Evolutionary conservation across 495 filamentous ascomycete genomes (phyloP), one percentile per base, ranked within the genome.

Genomic region (Aspergillus bridgeri): DNA sequence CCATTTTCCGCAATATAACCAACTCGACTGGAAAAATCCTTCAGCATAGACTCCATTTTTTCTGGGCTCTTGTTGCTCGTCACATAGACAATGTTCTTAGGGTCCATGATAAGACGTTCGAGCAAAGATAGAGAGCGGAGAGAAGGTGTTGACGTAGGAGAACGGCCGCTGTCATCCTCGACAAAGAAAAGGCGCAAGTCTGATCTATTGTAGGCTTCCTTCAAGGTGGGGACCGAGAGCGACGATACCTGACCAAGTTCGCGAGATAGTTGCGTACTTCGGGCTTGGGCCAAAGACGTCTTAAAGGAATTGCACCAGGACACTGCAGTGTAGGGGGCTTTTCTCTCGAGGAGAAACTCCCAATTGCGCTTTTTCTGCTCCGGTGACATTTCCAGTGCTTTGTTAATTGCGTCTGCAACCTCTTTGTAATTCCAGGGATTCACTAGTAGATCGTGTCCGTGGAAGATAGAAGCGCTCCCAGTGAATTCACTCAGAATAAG

Each of bases 401-500:
- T 74, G 56, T 85, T 84, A 73, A 96, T 89, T 13, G 89, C 87
- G 5, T 89, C 79, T 29, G 91, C 89, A 62, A 89, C 91, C 63
- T 86, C 80, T 15, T 83, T 82, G 70, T 93, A 92, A 67, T 95
- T 88, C 92, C 92, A 96, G 18, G 92, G 92, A 63, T 96, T 96
- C 54, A 96, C 87, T 1, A 88, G 81, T 29, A 96, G 79, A 17
- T 68, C 64, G 46, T 87, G 79, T 15, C 82, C 84, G 5, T 82
- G 82, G 65, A 96, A 93, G 17, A 96, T 79, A 1, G 87, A 87
- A 15, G 91, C 85, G 61, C 88, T 92, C 38, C 92, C 92, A n/a
- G 91, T 92, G 67, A 96, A 96, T 69, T 96, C 92, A 56, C 88
- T 92, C n/a, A 96, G 74, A 61, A 96, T 94, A 42, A 96, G 78